Evolutionary conservation across 768 basidiomycete genomes (phyloP).

Genomic region (Dictyophora rubrovolvata): DNA sequence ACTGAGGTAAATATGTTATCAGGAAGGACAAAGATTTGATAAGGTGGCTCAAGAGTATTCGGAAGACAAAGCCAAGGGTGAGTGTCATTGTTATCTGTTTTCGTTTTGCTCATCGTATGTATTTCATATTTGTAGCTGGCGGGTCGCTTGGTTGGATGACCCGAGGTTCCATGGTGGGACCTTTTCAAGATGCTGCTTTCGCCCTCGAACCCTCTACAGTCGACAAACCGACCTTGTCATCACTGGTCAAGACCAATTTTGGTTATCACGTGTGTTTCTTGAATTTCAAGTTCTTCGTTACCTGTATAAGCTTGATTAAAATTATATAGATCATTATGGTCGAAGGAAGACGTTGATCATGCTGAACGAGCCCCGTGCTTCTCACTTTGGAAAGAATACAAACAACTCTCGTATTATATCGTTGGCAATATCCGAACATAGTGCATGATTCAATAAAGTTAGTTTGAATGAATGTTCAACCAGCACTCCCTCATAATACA

Average conservation of each 20-base stretch:
- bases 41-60: conserved; percentile 87
- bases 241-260: conserved; percentile 72
- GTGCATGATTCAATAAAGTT: not conserved
- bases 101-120: not conserved
- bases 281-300: not conserved
- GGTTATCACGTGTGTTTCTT: conserved; percentile 51
- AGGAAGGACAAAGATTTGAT: conserved; percentile 75
- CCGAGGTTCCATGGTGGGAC: conserved; percentile 70
- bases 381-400: not conserved
- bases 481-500: not conserved
- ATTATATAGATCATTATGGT: conserved; percentile 63
- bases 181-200: conserved; percentile 87
- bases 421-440: not conserved
- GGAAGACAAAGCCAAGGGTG: conserved; percentile 85
- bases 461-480: not conserved
- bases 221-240: conserved; percentile 63
- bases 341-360: conserved; percentile 56
- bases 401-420: not conserved
- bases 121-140: conserved; percentile 40
- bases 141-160: conserved; percentile 84
- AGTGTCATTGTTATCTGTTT: not conserved
- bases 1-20: conserved; percentile 11
- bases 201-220: conserved; percentile 67
- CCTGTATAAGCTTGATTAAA: not conserved
- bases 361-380: not conserved